phyloP scores from a whole-genome alignment of 2,329 filamentous ascomycete species.

The Aspergillus melleus region DNA sequence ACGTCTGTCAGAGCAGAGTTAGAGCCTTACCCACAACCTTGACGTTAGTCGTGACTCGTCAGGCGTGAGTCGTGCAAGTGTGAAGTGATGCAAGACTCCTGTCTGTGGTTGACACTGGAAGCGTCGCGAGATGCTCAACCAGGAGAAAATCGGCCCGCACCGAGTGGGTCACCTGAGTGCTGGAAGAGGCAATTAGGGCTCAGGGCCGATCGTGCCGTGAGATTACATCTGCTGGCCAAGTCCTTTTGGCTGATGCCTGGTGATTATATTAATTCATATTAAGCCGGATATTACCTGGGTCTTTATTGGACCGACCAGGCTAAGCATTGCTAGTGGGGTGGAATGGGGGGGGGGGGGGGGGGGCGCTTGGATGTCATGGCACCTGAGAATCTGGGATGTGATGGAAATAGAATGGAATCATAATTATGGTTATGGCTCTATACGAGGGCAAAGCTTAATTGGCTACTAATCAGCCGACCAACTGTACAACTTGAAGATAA shows the following conservation, averaged over 20 bases:
- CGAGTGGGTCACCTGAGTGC: slow-evolving; percentile 7
- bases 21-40: too few relatives aligned
- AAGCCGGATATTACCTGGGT: too few relatives aligned
- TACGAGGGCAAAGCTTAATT: slow-evolving; percentile 2
- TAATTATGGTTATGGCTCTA: slow-evolving; percentile 15
- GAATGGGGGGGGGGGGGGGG: too few relatives aligned
- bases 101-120: not conserved
- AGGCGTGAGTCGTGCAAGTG: too few relatives aligned
- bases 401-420: not conserved
- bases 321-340: too few relatives aligned
- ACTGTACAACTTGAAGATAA: slow-evolving; percentile 15
- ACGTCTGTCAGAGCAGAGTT: too few relatives aligned
- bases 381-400: not conserved
- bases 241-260: not conserved
- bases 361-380: too few relatives aligned
- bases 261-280: too few relatives aligned
- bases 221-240: not conserved
- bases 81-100: not conserved
- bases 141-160: slow-evolving; percentile 3
- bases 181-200: slow-evolving; percentile 2
- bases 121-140: not conserved
- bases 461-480: slow-evolving; percentile 12
- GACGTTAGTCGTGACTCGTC: too few relatives aligned
- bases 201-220: not conserved
- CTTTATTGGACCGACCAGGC: too few relatives aligned